phyloP scores from a whole-genome alignment of 202 grass and related monocot genomes.

The Digitaria exilis region DNA sequence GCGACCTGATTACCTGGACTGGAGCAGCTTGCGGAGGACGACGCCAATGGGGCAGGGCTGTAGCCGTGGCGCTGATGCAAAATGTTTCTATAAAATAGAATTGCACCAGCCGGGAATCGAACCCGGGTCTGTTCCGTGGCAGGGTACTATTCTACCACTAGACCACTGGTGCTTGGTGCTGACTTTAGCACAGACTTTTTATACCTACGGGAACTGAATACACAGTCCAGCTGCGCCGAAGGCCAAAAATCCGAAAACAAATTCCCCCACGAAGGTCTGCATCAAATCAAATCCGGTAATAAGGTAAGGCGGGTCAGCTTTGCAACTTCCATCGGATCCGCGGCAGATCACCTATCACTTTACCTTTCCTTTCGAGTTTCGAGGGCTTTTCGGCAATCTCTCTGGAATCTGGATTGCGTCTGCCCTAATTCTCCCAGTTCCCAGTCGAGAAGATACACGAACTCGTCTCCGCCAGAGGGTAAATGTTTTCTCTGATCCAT shows the following conservation, averaged over 20 bases:
- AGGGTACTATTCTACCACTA: constrained; percentile 99
- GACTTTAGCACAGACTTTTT: too few species aligned
- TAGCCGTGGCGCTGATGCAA: too few species aligned
- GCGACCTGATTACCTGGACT: too few species aligned
- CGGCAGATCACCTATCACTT: not conserved
- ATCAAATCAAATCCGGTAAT: too few species aligned
- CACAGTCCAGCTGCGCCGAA: too few species aligned
- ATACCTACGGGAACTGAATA: too few species aligned
- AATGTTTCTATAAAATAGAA: too few species aligned
- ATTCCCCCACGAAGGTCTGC: too few species aligned
- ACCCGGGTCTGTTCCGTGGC: constrained; percentile 98
- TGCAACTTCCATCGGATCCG: not conserved
- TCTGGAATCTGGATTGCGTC: too few species aligned
- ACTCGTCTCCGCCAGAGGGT: not conserved
- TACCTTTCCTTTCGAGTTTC: not conserved
- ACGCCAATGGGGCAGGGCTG: too few species aligned
- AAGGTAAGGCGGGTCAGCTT: not conserved
- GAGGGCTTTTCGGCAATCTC: not conserved
- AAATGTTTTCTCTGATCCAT: not conserved
- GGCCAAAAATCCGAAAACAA: too few species aligned
- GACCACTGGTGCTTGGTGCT: constrained; percentile 71
- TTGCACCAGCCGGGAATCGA: constrained; percentile 99
- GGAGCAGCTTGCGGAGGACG: too few species aligned
- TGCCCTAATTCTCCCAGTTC: not conserved
- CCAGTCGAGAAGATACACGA: not conserved